Conservation (phyloP, 768 basidiomycete species). For the Naganishia randhawae region DNA sequence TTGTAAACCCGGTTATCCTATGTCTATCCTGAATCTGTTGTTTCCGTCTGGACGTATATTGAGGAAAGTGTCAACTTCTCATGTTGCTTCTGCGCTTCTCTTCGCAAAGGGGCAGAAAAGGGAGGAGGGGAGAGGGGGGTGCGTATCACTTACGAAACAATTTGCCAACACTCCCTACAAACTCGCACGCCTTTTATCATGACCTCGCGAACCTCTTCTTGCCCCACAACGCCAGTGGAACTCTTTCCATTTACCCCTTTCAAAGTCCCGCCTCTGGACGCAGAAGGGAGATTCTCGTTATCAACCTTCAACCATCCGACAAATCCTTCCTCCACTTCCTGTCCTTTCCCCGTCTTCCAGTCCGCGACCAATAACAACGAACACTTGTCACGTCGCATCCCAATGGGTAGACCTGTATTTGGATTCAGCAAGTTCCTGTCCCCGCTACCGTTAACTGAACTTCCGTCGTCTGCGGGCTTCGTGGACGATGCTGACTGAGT, state of each 20-base stretch:
- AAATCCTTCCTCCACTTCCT: slow-evolving; percentile 63
- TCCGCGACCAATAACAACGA: slow-evolving; percentile 62
- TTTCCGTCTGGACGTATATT: slow-evolving; percentile 59
- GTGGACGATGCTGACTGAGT: slow-evolving; percentile 42
- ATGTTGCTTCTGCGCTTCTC: background rate
- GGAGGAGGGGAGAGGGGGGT: too few species aligned
- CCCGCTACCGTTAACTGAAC: background rate
- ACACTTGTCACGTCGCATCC: slow-evolving; percentile 46
- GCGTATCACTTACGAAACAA: slow-evolving; percentile 68
- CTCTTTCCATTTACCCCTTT: slow-evolving; percentile 32
- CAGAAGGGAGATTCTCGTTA: slow-evolving; percentile 57
- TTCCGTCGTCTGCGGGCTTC: background rate
- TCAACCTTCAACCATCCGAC: slow-evolving; percentile 50
- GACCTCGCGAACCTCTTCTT: slow-evolving; percentile 56
- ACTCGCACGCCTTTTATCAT: slow-evolving; percentile 75
- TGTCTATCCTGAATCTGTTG: slow-evolving; percentile 69
- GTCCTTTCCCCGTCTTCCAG: slow-evolving; percentile 67
- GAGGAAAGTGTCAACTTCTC: background rate
- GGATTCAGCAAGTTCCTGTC: slow-evolving; percentile 14
- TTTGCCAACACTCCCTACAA: slow-evolving; percentile 75
- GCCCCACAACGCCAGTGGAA: slow-evolving; percentile 1
- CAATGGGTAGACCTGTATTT: slow-evolving; percentile 38
- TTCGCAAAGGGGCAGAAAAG: too few species aligned
- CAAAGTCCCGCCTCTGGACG: slow-evolving; percentile 42
- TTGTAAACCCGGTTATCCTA: slow-evolving; percentile 61